Evolutionary conservation across 352 stramenopile genomes (phyloP), one percentile per base, ranked within the genome.

Genomic region (Elongisporangium undulatum): DNA sequence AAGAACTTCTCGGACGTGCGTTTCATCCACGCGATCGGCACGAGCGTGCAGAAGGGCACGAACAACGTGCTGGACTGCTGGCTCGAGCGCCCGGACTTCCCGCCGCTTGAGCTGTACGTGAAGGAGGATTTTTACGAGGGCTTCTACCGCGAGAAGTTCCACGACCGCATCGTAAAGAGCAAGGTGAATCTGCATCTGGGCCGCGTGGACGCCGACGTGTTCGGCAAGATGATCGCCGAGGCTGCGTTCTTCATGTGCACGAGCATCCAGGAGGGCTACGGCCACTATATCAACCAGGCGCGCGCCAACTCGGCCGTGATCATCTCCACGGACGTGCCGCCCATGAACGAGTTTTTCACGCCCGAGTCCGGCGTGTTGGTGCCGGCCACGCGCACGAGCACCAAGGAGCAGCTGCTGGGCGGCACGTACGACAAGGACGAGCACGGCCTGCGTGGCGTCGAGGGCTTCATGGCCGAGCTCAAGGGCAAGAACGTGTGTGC

Each of bases 221-320:
- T 86, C 56, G 75, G 81, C 24, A 70, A 73, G 29, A 61, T 86
- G 61, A 66, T 90, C 56, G 74, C 73, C 2, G 67, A 88, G 29
- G 57, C 72, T 2, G 58, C 74, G n/a, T 82, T 77, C 53, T 83
- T 89, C 52, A 62, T 90, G 62, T 90, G 81, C 49, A 68, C 81
- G 22, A 90, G 81, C 53, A 20, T 66, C 20, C 66, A 76, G 54
- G 81, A 90, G 62, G 78, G 81, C 9, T 90, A 83, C 49, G 80
- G 79, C 10, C 79, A 87, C 66, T 89, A 89, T 61, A 87, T 87
- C 56, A 89, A 89, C 65, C 79, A 89, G 29, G 79, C 77, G n/a
- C 72, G 76, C 7, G 72, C 76, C 12, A 69, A 66, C 13, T 66
- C 72, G 9, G 77, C 59, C 0, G 56, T 87, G 10, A 76, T 89